These are phyloP conservation scores for Pythium oligandrum DNA, from an alignment of 352 stramenopile genomes.

Conservation along the genomic window DNA sequence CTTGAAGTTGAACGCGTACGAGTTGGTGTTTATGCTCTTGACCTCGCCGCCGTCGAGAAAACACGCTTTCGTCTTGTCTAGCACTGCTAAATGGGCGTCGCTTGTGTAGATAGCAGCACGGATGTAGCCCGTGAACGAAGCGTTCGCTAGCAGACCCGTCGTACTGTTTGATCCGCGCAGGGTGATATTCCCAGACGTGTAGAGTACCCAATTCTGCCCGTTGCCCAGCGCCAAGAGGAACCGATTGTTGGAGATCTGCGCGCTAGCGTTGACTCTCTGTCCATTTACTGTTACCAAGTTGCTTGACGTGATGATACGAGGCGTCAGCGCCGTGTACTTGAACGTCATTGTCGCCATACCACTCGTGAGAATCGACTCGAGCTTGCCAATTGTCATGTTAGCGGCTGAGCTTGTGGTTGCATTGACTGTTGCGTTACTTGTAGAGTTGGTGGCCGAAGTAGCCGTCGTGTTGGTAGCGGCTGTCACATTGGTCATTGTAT, in stretches of 20 bases:
- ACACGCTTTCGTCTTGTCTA: constrained; percentile 35
- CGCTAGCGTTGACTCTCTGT: too few species aligned
- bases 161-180: constrained; percentile 27
- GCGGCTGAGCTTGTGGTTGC: too few species aligned
- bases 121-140: constrained; percentile 18
- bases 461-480: too few species aligned
- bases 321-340: too few species aligned
- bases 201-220: constrained; percentile 51
- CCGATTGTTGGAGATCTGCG: constrained; percentile 6
- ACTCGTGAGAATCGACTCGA: too few species aligned
- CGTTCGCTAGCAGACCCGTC: constrained; percentile 27
- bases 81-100: constrained; percentile 16
- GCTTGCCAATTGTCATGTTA: too few species aligned
- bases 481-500: too few species aligned
- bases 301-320: too few species aligned
- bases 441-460: too few species aligned
- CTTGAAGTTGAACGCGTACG: constrained; percentile 57
- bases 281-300: too few species aligned
- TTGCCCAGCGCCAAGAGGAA: constrained; percentile 51
- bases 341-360: too few species aligned
- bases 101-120: constrained; percentile 9
- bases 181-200: constrained; percentile 30
- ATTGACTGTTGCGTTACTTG: too few species aligned
- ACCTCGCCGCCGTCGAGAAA: constrained; percentile 42
- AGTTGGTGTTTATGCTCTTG: constrained; percentile 32